phyloP scores from a whole-genome alignment of 441 rosid genomes.

The Populus trichocarpa region DNA sequence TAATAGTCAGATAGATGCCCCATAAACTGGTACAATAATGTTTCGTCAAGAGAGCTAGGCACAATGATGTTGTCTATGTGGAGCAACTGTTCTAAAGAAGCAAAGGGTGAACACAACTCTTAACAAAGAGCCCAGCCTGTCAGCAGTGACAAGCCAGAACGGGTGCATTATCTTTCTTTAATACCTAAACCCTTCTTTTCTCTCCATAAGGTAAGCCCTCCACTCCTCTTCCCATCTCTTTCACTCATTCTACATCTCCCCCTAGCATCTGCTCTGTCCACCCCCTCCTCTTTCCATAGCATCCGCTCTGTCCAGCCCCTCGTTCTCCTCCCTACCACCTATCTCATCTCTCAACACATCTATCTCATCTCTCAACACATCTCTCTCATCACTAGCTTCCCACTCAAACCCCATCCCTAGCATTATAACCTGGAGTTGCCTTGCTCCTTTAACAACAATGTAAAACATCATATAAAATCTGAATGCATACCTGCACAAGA shows the following conservation, averaged over 20 bases:
- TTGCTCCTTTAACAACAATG: not conserved
- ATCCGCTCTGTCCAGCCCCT: not conserved
- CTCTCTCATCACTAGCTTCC: not conserved
- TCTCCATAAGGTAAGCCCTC: not conserved
- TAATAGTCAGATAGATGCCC: conserved; percentile 1
- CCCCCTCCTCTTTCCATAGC: not conserved
- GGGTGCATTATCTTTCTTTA: not conserved
- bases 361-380: not conserved
- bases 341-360: not conserved
- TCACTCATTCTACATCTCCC: not conserved
- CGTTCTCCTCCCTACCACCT: not conserved
- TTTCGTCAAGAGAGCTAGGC: not conserved
- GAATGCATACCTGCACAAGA: conserved; percentile 76
- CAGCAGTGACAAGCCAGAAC: not conserved
- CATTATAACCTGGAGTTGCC: not conserved
- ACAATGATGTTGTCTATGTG: not conserved
- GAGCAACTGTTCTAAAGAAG: not conserved
- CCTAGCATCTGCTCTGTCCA: not conserved
- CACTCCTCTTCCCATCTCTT: not conserved
- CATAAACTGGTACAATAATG: not conserved
- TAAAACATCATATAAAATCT: not conserved
- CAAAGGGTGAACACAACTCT: not conserved
- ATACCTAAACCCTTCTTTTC: not conserved
- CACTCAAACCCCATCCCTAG: not conserved
- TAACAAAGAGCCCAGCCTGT: not conserved